phyloP scores from a whole-genome alignment of 1,284 basidiomycete genomes.

The Acaromyces ingoldii region DNA sequence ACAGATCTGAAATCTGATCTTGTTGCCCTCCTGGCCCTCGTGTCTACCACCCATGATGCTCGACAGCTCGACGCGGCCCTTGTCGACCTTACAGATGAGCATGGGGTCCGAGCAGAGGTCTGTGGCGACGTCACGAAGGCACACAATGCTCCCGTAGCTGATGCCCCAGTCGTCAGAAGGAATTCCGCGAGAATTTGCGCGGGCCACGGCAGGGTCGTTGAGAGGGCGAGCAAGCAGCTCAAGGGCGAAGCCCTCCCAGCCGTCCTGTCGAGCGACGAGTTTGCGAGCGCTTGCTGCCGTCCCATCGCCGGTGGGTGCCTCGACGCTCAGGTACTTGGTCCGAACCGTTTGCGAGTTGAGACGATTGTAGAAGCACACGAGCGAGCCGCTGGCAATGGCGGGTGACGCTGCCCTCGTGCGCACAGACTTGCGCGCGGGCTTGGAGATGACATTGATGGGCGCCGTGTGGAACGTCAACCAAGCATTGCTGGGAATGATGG shows the following conservation, averaged over 20 bases:
- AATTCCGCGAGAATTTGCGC: not conserved
- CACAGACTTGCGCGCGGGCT: conserved; percentile 92
- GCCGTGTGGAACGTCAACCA: conserved; percentile 90
- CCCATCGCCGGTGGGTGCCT: conserved; percentile 52
- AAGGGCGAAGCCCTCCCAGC: conserved; percentile 90
- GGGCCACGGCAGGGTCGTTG: conserved; percentile 21
- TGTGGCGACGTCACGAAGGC: conserved; percentile 1
- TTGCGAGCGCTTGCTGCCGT: conserved; percentile 37
- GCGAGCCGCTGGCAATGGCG: conserved; percentile 79
- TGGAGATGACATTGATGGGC: conserved; percentile 89
- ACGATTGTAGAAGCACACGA: conserved; percentile 91
- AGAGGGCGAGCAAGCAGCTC: conserved; percentile 55
- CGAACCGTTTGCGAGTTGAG: conserved; percentile 95
- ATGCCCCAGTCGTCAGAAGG: conserved; percentile 54
- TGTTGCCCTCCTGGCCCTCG: no score
- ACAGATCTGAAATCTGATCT: conserved; percentile 5
- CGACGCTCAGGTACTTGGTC: conserved; percentile 92
- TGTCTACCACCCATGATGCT: not conserved
- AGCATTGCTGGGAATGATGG: conserved; percentile 45
- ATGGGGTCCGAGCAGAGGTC: conserved; percentile 9
- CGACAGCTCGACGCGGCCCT: conserved; percentile 7
- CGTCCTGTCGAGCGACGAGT: conserved; percentile 75
- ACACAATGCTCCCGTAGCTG: conserved; percentile 82
- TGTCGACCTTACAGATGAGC: conserved; percentile 9
- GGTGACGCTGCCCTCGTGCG: conserved; percentile 89